These are phyloP conservation scores for Collariella sp. DNA, from an alignment of 495 filamentous ascomycete genomes.

Conservation along the genomic window DNA sequence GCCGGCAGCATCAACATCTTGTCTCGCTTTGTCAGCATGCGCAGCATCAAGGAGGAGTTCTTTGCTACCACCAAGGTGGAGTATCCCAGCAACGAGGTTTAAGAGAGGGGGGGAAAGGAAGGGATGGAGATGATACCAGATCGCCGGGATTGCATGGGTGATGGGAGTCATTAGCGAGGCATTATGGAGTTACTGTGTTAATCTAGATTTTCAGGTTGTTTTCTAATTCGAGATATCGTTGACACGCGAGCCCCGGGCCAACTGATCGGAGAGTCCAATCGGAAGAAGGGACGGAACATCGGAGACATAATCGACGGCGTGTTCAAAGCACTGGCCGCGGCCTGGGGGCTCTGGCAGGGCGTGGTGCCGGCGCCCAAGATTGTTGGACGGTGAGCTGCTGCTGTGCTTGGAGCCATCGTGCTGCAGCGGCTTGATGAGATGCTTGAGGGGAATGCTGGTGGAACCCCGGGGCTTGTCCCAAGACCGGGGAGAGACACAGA, in stretches of 20 bases:
- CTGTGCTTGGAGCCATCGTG: neutral
- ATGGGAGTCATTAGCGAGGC: neutral
- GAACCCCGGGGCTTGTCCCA: neutral
- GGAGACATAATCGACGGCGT: neutral
- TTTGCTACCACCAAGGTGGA: constrained; percentile 54
- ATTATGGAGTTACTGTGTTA: neutral
- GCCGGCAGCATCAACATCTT: constrained; percentile 71
- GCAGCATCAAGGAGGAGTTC: constrained; percentile 91
- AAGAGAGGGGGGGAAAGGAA: neutral
- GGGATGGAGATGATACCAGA: neutral
- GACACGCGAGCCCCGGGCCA: neutral
- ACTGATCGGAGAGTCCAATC: neutral
- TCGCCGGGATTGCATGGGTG: neutral
- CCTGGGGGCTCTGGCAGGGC: neutral
- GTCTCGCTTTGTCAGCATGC: constrained; percentile 68
- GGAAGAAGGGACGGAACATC: neutral
- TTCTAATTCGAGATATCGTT: neutral
- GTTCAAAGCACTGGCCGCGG: constrained; percentile 10
- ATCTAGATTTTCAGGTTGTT: neutral
- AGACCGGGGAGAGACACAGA: neutral
- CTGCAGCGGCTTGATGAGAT: neutral
- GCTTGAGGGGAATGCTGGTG: neutral
- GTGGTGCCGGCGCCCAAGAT: neutral
- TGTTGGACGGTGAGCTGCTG: neutral
- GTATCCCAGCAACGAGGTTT: constrained; percentile 71